Evolutionary conservation across 805 yeast genomes (phyloP), one percentile per base, ranked within the genome.

Genomic region (Ogataea siamensis): DNA sequence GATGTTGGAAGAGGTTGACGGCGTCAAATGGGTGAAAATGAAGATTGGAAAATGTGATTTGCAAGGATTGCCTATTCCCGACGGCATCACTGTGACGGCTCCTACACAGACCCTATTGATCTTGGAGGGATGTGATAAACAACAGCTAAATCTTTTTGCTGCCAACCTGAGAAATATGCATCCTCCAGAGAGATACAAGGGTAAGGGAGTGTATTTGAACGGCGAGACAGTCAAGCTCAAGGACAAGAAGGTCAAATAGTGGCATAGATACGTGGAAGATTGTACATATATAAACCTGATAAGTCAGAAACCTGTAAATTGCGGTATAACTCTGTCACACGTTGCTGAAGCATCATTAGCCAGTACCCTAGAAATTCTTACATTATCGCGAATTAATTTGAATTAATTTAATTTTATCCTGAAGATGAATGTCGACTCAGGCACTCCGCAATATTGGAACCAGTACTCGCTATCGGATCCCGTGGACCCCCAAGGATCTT

Each of bases 171-270:
- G 98, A 62, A 77, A 76, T 53, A 78, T 78, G 71, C 87, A 86
- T 60, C 95, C 95, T 45, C 99, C 99, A 31, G 99, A 93, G 68
- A 97, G 97, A 26, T 93, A 93, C 64, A 93, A 93, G 68, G 99
- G 99, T 60, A 94, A 94, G 54, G 99, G 99, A 58, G 83, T 93
- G 34, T 93, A 83, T 60, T 83, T 93, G 34, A 85, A 89, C 63
- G 84, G 80, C 56, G 98, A 93, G 69, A 87, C 94, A 34, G 83
- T 93, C 62, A 81, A 79, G 60, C 71, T 91, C 58, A 93, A 93
- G 75, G 87, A 83, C 52, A 87, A 87, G 75, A 91, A 88, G 75
- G 86, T 91, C 62, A 91, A 93, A 80, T 91, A 74, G 60, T 28
- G 25, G n/a, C 25, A 1, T 9, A 5, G 10, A 6, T 22, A 22